phyloP scores from a whole-genome alignment of 225 moss, liverwort and hornwort species.

The Marchantia paleacea region DNA sequence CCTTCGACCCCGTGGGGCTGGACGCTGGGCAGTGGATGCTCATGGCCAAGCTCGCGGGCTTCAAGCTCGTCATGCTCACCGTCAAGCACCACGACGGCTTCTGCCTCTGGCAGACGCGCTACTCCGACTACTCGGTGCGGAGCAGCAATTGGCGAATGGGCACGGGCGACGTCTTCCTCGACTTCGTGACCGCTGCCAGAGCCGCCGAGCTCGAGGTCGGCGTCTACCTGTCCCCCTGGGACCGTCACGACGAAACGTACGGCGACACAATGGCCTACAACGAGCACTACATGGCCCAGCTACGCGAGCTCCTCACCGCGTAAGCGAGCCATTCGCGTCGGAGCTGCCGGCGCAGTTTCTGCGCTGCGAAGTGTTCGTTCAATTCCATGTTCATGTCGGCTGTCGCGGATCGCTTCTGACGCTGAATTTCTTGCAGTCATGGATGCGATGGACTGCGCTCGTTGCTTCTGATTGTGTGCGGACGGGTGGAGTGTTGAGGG shows the following conservation, averaged over 20 bases:
- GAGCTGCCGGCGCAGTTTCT: too few relatives aligned
- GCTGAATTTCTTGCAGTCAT: background rate
- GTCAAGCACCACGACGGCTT: slow-evolving; percentile 96
- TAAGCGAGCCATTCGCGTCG: too few relatives aligned
- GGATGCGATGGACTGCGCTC: background rate
- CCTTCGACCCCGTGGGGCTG: slow-evolving; percentile 62
- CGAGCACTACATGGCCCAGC: slow-evolving; percentile 72
- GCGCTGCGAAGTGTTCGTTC: too few relatives aligned
- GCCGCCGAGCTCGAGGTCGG: slow-evolving; percentile 67
- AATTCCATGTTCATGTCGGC: too few relatives aligned
- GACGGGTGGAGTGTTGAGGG: background rate
- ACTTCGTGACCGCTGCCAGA: slow-evolving; percentile 63
- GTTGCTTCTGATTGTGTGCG: background rate
- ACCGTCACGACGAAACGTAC: slow-evolving; percentile 70
- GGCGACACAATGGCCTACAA: slow-evolving; percentile 70
- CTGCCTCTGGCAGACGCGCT: slow-evolving; percentile 82
- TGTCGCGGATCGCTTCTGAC: too few relatives aligned
- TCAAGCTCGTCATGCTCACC: slow-evolving; percentile 68
- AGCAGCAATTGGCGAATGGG: slow-evolving; percentile 68
- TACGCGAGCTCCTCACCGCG: slow-evolving; percentile 76
- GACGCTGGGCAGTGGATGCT: slow-evolving; percentile 77
- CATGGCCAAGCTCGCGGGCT: slow-evolving; percentile 68
- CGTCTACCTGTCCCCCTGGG: slow-evolving; percentile 85
- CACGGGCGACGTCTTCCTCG: slow-evolving; percentile 66
- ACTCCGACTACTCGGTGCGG: slow-evolving; percentile 74